A percentile compares a stretch with the other conserved stretches of the same genome.
Conservation (phyloP, 257 asterid species). For the Nyctanthes arbortristis region DNA sequence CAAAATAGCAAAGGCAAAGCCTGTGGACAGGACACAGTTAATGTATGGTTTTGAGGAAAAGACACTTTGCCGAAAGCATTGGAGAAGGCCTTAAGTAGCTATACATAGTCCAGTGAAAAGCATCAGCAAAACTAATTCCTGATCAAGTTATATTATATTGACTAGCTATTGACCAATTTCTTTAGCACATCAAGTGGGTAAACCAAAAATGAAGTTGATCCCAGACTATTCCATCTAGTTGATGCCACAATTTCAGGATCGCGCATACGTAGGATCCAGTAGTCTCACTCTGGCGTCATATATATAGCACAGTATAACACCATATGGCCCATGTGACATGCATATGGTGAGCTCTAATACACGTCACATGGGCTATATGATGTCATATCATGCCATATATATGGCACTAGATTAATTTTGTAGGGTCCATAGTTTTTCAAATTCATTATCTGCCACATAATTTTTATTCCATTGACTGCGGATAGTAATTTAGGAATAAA, state of each 20-base stretch:
- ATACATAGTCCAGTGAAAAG: neutral
- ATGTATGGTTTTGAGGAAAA: neutral
- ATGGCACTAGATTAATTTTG: too few relatives aligned
- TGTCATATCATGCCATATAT: too few relatives aligned
- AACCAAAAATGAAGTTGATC: neutral
- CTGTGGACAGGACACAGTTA: too few relatives aligned
- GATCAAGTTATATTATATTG: neutral
- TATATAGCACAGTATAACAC: too few relatives aligned
- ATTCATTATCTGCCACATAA: slow-evolving; percentile 1
- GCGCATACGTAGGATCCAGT: too few relatives aligned
- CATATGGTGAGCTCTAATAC: too few relatives aligned
- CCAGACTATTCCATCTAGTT: neutral
- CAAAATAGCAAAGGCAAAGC: too few relatives aligned
- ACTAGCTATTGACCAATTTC: neutral
- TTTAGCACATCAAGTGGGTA: neutral
- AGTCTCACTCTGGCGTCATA: too few relatives aligned
- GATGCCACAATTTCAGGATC: neutral
- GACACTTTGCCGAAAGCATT: neutral
- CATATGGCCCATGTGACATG: too few relatives aligned
- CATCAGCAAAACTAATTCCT: slow-evolving; percentile 13
- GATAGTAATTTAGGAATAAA: slow-evolving; percentile 6
- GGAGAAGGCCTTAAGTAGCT: neutral
- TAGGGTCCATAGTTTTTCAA: neutral
- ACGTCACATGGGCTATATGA: too few relatives aligned
- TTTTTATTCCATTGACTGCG: too few relatives aligned